Conservation (phyloP, 306 rosid species). For the Vigna reflexopilosa region DNA sequence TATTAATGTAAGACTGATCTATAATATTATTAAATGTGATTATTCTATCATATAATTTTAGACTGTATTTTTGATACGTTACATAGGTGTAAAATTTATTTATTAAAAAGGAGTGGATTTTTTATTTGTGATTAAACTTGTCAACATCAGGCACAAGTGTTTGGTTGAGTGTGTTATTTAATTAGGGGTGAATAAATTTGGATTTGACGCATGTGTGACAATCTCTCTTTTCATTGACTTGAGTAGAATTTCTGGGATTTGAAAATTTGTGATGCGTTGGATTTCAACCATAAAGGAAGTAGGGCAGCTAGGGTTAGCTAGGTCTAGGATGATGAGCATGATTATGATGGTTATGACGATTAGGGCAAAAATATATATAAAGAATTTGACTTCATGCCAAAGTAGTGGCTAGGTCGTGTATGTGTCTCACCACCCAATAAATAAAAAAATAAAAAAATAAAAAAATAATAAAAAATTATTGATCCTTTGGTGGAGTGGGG, state of each 20-base stretch:
- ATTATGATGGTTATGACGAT: conserved; percentile 50
- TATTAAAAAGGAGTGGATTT: background rate
- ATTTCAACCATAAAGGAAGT: conserved; percentile 56
- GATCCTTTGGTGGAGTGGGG: conserved; percentile 66
- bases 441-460: background rate
- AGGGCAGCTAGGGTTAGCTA: conserved; percentile 31
- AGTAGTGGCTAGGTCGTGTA: conserved; percentile 63
- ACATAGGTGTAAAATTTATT: too few relatives aligned
- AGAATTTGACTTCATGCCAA: conserved; percentile 52
- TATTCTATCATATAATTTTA: too few relatives aligned
- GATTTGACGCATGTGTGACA: conserved; percentile 49
- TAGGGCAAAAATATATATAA: conserved; percentile 38
- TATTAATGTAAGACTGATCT: too few relatives aligned
- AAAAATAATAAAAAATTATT: conserved; percentile 2
- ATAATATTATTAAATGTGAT: too few relatives aligned
- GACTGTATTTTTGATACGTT: too few relatives aligned
- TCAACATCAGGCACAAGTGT: conserved; percentile 28
- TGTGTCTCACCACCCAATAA: conserved; percentile 60
- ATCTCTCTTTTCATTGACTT: conserved; percentile 84
- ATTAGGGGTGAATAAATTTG: conserved; percentile 12
- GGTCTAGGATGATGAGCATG: conserved; percentile 57
- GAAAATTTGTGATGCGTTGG: conserved; percentile 46
- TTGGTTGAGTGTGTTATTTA: conserved; percentile 24
- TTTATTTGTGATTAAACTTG: conserved; percentile 7
- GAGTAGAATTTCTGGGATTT: conserved; percentile 42